Base-by-base conservation (phyloP, 73 alveolate genomes). In the Paramecium biaurelia region DNA sequence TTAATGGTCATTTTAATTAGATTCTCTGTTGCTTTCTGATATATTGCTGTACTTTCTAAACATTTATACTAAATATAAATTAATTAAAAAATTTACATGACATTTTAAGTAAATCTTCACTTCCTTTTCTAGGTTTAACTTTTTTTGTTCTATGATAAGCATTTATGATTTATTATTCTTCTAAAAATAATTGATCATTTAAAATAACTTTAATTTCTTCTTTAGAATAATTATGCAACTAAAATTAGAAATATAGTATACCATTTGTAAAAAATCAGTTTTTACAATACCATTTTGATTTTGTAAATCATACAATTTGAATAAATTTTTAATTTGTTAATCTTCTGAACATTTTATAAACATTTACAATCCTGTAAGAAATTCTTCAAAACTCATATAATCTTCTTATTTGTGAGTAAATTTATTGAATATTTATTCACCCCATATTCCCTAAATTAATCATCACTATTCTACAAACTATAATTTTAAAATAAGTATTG, bases 361-460 rank as follows among this genome's bases (percentile, higher is more conserved):
- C 41, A 26, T 63, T 32, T 63, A 32, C 45, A 63, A 63, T 32
- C 84, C 84, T 32, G 45, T 26, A 26, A 63, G 34, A 74, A 74
- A 74, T 37, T 74, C 87, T 41, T 74, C 87, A 7, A 37, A 34
- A 41, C 37, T 74, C 87, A 74, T 41, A 20, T 74, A 74, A 28
- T 34, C 59, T 37, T 34, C 67, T 34, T 37, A 12, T 21, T 34
- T 41, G 9, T 21, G 37, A 34, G 57, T 20, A 41, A 74, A 74
- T 41, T 37, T 34, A 41, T 74, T 74, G n/a, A 74, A 74, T 34
- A 74, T 74, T 74, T 74, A 37, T 41, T 74, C 87, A 28, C 87
- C 87, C 87, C 87, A 74, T n/a, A 74, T 28, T 74, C 87, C 87
- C 87, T 74, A 74, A 34, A 74, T 74, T 34, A 74, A 37, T 74